These are phyloP conservation scores for Coprinopsis cinerea DNA, from an alignment of 768 basidiomycete species.

Conservation along the genomic window DNA sequence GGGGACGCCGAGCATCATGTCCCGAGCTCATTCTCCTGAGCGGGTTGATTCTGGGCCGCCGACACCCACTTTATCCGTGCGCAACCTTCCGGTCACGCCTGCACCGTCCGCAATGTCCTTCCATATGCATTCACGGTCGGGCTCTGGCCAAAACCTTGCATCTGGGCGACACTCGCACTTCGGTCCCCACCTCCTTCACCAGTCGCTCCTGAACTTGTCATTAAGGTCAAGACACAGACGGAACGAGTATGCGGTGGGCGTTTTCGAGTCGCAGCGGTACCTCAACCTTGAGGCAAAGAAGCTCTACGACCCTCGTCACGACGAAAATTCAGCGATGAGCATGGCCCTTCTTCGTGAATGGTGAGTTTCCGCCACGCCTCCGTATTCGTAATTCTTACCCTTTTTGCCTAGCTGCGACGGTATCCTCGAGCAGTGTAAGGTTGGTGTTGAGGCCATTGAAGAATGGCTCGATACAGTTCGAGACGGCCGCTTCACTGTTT, in stretches of 20 bases:
- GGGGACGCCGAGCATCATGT: slow-evolving; percentile 3
- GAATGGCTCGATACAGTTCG: slow-evolving; percentile 46
- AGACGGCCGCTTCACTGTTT: slow-evolving; percentile 31
- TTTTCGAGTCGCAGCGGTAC: slow-evolving; percentile 69
- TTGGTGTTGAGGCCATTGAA: slow-evolving; percentile 29
- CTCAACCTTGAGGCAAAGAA: slow-evolving; percentile 58
- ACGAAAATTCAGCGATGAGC: slow-evolving; percentile 35
- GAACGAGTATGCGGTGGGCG: slow-evolving; percentile 55
- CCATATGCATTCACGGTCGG: neutral
- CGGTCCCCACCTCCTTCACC: slow-evolving; percentile 30
- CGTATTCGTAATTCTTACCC: neutral
- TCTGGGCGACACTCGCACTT: slow-evolving; percentile 17
- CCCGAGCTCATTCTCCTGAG: slow-evolving; percentile 6
- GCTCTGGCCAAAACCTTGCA: neutral
- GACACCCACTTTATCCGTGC: neutral
- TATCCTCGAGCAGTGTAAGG: slow-evolving; percentile 41
- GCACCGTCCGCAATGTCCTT: slow-evolving; percentile 3
- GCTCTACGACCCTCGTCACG: slow-evolving; percentile 42
- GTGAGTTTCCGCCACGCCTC: slow-evolving; percentile 17
- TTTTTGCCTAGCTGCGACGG: slow-evolving; percentile 38
- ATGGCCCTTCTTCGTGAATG: slow-evolving; percentile 41
- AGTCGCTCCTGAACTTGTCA: slow-evolving; percentile 34
- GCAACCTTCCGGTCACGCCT: slow-evolving; percentile 1
- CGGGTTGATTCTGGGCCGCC: neutral
- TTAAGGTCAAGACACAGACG: slow-evolving; percentile 22